Percentiles rank a stretch among this genome's conserved stretches.
phyloP scores from a whole-genome alignment of 306 rosid species.

The Sindora glabra region DNA sequence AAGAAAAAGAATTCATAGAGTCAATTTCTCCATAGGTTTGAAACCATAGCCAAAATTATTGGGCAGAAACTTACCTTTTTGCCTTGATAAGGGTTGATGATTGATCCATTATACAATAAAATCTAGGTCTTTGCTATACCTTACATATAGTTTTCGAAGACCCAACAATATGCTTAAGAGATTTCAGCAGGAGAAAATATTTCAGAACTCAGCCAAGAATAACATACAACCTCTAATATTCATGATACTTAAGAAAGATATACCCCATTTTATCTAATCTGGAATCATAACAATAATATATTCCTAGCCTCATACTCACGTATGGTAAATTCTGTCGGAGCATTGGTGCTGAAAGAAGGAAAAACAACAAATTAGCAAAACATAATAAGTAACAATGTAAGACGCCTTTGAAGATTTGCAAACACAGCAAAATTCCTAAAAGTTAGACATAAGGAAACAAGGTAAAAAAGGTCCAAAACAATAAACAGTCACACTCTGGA shows the following conservation, averaged over 20 bases:
- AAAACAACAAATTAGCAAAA: background rate
- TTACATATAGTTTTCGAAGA: background rate
- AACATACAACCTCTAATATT: background rate
- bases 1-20: background rate
- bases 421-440: too few species aligned
- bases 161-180: background rate
- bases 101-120: background rate
- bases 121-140: background rate
- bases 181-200: background rate
- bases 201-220: background rate
- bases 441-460: background rate
- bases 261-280: background rate
- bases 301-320: constrained; percentile 57
- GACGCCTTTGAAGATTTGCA: background rate
- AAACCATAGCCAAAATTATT: background rate
- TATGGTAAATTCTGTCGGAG: constrained; percentile 71
- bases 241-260: background rate
- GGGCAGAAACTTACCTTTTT: background rate
- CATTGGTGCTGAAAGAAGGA: constrained; percentile 47
- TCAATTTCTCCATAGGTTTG: background rate
- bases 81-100: background rate
- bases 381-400: background rate
- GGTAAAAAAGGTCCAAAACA: background rate
- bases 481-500: too few species aligned
- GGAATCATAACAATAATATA: background rate